phyloP scores from a whole-genome alignment of 73 alveolate species.

The Diophrys sp. region DNA sequence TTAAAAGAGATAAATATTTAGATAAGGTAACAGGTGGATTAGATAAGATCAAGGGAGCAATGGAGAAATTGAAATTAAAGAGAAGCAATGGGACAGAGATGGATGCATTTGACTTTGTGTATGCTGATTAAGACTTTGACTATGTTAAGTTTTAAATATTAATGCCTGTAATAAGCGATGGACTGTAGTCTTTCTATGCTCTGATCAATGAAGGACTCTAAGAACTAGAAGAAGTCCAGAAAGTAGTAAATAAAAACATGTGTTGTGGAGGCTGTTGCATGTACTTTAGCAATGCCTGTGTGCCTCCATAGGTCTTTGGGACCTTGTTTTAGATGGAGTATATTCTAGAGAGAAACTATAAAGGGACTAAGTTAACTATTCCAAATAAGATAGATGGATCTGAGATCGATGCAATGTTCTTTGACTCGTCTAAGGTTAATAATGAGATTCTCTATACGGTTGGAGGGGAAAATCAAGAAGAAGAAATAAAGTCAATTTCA shows the following conservation, averaged over 20 bases:
- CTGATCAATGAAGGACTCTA: background rate
- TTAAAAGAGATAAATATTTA: too few relatives aligned
- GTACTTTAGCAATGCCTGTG: background rate
- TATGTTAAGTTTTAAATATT: too few relatives aligned
- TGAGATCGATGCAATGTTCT: background rate
- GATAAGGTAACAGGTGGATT: background rate
- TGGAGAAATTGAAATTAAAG: background rate
- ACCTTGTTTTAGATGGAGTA: background rate
- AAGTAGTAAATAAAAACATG: too few relatives aligned
- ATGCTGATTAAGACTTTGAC: background rate
- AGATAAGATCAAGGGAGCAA: background rate
- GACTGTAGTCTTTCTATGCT: background rate
- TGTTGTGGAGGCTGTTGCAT: background rate
- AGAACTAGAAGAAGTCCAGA: background rate
- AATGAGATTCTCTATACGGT: too few relatives aligned
- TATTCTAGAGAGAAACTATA: background rate
- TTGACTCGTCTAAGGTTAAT: background rate
- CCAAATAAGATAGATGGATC: background rate
- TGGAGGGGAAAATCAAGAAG: too few relatives aligned
- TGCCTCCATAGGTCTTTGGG: background rate
- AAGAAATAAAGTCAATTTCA: background rate
- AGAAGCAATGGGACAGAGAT: background rate
- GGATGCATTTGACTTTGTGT: background rate
- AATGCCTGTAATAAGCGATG: background rate
- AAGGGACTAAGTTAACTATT: background rate